Evolutionary conservation across 164 flowering plant genomes (phyloP), one percentile per base, ranked within the genome.

Genomic region (Annona squamosa): DNA sequence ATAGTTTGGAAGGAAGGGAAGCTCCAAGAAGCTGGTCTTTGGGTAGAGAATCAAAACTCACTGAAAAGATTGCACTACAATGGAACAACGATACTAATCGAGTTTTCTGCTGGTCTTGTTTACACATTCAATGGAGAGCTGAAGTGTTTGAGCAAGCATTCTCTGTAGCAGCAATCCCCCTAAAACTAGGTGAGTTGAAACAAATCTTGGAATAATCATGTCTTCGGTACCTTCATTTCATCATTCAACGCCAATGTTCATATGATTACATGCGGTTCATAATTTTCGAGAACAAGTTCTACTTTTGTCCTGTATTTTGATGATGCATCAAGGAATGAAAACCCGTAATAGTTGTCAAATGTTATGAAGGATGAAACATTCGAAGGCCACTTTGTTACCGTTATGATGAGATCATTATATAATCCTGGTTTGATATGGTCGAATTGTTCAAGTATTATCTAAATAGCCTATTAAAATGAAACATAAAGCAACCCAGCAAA

Each of bases 1-100:
- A 85, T 93, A 7, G 88, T 90, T 76, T 93, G 98, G 98, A 85
- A 67, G 37, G 89, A 84, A 81, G 98, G 96, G 70, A 86, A 90
- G 56, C 93, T 93, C 64, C 87, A 85, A 71, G 88, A 91, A 79
- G 87, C 89, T 61, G 90, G 87, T 64, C 78, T 93, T 63, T 87
- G 89, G 89, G 83, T 88, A 0, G 72, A 71, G 18, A 81, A 83
- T 67, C 79, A 78, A 16, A 81, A 74, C 68, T 78, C 84, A 4
- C 6, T 71, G 1, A 77, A 67, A 73, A 80, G 75, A 74, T 61
- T 90, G 67, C 90, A 88, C 66, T 90, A 90, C 69, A 83, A 85
- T 77, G 93, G 89, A 74, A 79, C 68, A 6, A 76, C 77, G 46
- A 83, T 81, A 4, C 41, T 79, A 2, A 78, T 83, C 41, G 82